Evolutionary conservation across 2,329 filamentous ascomycete species (phyloP), one percentile per base, ranked within the genome.

Genomic region (Botrytis aclada): DNA sequence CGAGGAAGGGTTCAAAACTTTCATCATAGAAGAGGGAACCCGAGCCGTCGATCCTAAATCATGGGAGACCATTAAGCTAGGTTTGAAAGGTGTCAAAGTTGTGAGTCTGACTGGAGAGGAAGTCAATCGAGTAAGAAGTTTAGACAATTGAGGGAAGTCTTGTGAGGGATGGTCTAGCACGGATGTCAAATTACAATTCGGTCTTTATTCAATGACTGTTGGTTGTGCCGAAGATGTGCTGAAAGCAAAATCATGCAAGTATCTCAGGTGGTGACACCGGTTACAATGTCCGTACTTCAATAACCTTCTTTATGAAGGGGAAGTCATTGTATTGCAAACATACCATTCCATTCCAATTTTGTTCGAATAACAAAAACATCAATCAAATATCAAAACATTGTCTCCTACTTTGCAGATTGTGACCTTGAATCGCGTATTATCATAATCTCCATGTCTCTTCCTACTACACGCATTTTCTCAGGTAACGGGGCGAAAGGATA

Each of bases 181-280:
- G 92, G 93, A 97, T 97, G 94, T 98, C 94, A 97, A 97, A 97
- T 97, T 98, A 90, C 95, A 96, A 95, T 92, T 86, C 89, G 89
- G 91, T 90, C 90, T 83, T 90, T 83, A 83, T 82, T 83, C 84
- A 84, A 90, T 97, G 93, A 92, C 93, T 94, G 90, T 87, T 88
- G 73, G 90, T 95, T 96, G 95, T 94, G 95, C 94, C 94, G 93
- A 95, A 97, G 94, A 97, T 94, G 94, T 97, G 94, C 94, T 96
- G 89, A 97, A 87, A 96, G 88, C 81, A 83, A 90, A 83, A 61
- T 77, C 73, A 76, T 72, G 70, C 70, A 72, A 69, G 69, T 76
- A 77, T 77, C 64, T 75, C 74, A 74, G 74, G 77, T 83, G 83
- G 65, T 69, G 47, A 69, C 65, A 73, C 82, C 51, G 70, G 82